A percentile compares a stretch with the other conserved stretches of the same genome.
phyloP scores from a whole-genome alignment of 2,329 filamentous ascomycete genomes.

The Coniochaeta prunicola region DNA sequence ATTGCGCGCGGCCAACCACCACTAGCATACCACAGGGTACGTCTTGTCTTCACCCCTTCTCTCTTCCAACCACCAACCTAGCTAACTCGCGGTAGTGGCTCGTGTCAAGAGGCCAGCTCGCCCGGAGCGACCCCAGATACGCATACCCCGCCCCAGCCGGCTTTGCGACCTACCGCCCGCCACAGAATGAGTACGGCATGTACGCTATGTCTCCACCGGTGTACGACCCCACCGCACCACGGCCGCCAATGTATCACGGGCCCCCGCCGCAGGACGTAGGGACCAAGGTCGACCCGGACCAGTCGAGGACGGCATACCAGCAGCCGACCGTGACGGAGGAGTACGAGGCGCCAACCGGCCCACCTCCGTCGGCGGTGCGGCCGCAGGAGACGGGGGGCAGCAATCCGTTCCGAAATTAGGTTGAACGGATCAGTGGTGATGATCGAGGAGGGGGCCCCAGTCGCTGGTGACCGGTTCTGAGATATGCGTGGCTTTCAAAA shows the following conservation, averaged over 20 bases:
- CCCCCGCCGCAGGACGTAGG: background rate
- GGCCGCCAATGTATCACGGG: slow-evolving; percentile 43
- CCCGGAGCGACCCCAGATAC: slow-evolving; percentile 41
- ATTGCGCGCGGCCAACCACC: slow-evolving; percentile 59
- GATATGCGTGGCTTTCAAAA: background rate
- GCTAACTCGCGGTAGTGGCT: slow-evolving; percentile 37
- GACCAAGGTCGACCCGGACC: background rate
- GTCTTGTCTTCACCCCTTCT: slow-evolving; percentile 14
- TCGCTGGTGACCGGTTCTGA: background rate
- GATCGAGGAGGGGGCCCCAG: background rate
- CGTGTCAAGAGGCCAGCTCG: slow-evolving; percentile 37
- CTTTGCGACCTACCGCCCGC: slow-evolving; percentile 28
- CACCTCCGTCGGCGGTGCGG: background rate
- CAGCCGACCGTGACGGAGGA: background rate
- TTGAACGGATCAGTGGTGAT: background rate
- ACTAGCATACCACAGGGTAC: slow-evolving; percentile 62
- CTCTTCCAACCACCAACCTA: background rate
- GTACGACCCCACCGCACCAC: slow-evolving; percentile 45
- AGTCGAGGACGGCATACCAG: background rate
- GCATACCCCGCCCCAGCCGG: slow-evolving; percentile 31
- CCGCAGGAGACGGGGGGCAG: background rate
- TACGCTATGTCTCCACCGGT: slow-evolving; percentile 46
- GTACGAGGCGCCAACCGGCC: background rate
- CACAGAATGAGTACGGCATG: slow-evolving; percentile 34
- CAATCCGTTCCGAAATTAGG: background rate